These are phyloP conservation scores for Ceratocystis smalleyi DNA, from an alignment of 2,329 filamentous ascomycete species.

Conservation along the genomic window DNA sequence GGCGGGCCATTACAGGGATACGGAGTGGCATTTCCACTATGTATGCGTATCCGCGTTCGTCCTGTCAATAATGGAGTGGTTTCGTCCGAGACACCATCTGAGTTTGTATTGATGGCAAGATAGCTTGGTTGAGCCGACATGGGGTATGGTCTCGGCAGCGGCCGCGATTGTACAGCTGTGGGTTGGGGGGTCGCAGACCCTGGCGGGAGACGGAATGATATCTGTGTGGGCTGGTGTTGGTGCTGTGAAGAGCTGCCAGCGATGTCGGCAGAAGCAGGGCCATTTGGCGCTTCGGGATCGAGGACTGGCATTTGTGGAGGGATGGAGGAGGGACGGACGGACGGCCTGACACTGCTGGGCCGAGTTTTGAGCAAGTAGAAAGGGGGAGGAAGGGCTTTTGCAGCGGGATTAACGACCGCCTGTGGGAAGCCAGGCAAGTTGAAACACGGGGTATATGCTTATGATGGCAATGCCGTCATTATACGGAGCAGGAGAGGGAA, in stretches of 20 bases:
- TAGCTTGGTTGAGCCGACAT: slow-evolving; percentile 7
- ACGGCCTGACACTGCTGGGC: not conserved
- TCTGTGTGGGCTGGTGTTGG: slow-evolving; percentile 8
- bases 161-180: slow-evolving; percentile 16
- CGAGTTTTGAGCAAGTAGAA: not conserved
- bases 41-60: slow-evolving; percentile 30
- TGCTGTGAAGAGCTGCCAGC: not conserved
- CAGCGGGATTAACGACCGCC: not conserved
- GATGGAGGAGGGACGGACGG: not conserved
- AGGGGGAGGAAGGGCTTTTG: not conserved
- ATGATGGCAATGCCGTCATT: not conserved
- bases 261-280: not conserved
- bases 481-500: not conserved
- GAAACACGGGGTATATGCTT: not conserved
- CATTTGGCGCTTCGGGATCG: not conserved
- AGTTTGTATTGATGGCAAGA: slow-evolving; percentile 9
- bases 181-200: slow-evolving; percentile 11
- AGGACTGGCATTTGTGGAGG: not conserved
- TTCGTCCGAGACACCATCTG: slow-evolving; percentile 26
- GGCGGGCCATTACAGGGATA: slow-evolving; percentile 9
- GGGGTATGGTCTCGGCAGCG: slow-evolving; percentile 17
- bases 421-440: not conserved
- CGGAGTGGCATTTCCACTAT: slow-evolving; percentile 21
- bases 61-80: slow-evolving; percentile 31
- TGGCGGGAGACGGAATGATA: slow-evolving; percentile 15